Conservation (phyloP, 164 flowering plant genomes). For the Nymphaea thermarum region DNA sequence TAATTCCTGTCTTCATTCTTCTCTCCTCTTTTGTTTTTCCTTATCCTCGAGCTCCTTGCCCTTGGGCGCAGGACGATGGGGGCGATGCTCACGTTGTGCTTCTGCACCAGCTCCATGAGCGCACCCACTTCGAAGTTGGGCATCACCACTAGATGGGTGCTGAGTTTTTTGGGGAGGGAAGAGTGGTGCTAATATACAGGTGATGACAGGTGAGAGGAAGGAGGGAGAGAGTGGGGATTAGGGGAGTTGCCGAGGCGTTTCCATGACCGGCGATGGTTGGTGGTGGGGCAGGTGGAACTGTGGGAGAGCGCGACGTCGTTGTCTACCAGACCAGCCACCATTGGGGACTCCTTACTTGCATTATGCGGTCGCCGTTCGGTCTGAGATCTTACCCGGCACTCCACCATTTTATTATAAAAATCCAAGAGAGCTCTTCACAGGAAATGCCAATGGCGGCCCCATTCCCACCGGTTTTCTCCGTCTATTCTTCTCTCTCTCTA, state of each 20-base stretch:
- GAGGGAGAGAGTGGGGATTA: not conserved
- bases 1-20: no score
- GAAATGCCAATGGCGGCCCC: not conserved
- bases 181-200: not conserved
- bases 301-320: not conserved
- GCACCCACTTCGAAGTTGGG: conserved; percentile 51
- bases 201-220: no score
- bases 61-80: conserved; percentile 86
- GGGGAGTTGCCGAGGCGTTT: not conserved
- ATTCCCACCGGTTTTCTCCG: not conserved
- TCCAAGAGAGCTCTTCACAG: not conserved
- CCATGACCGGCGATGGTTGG: not conserved
- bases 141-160: conserved; percentile 31
- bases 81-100: conserved; percentile 53
- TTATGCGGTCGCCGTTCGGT: no score
- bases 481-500: not conserved
- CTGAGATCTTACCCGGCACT: no score
- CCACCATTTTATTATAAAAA: not conserved
- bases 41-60: conserved; percentile 89
- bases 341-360: not conserved
- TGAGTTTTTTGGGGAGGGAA: not conserved
- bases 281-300: not conserved
- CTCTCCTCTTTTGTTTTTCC: not conserved
- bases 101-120: conserved; percentile 52
- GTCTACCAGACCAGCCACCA: not conserved